Evolutionary conservation across 1,284 basidiomycete species (phyloP), one percentile per base, ranked within the genome.

Genomic region (Earliella scabrosa): DNA sequence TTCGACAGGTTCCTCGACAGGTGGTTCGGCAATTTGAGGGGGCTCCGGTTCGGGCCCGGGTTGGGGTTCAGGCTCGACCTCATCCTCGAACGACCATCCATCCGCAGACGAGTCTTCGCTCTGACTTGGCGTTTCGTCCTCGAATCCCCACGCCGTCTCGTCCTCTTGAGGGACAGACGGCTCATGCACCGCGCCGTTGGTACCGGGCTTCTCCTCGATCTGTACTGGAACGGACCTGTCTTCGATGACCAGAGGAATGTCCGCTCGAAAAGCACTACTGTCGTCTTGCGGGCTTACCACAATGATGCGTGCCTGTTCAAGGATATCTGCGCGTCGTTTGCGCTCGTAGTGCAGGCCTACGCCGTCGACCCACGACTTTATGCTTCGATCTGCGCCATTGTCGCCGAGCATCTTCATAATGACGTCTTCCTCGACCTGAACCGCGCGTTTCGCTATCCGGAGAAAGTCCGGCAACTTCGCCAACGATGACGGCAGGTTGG

Each of bases 311-410:
- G 82, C 77, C 6, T 68, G 68, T 35, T 87, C 82, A n/a, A 92
- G 75, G 45, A 92, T 81, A 49, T 79, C 75, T 27, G 82, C 73
- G 8, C 90, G 78, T 60, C 90, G 73, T 65, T 84, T 83, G 56
- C 84, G 82, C 69, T 92, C 90, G 65, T 91, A 93, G 70, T 93
- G 91, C 2, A 79, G 73, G 27, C 81, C 79, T 18, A 90, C 76
- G 3, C 80, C 79, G 50, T 83, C 78, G 3, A 78, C 81, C 90
- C 90, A 93, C 5, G 69, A 60, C 68, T 79, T 78, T 49, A 90
- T 78, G 18, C 82, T 75, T 32, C 74, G 74, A 41, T 87, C 83
- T 7, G 75, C 73, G 6, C 62, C 56, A 4, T 78, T 79, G 45
- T 80, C 81, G 14, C 81, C 79, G 9, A 87, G 73, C 54, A 85